Conservation (phyloP, 495 filamentous ascomycete genomes). For the Staphylotrichum longicolle region DNA sequence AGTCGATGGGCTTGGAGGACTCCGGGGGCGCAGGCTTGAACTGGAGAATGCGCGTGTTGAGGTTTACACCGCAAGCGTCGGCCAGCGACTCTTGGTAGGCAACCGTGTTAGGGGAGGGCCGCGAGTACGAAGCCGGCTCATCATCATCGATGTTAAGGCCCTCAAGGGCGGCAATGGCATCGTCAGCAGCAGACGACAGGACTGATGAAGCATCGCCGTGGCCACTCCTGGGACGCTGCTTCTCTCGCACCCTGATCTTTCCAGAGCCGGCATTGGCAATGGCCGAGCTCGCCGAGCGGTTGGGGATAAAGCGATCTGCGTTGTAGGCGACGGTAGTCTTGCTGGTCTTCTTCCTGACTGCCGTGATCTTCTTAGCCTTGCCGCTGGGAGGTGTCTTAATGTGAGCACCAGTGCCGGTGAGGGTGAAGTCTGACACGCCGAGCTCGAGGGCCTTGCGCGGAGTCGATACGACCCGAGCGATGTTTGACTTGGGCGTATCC, state of each 20-base stretch:
- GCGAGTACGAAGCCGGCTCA: constrained; percentile 58
- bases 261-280: constrained; percentile 75
- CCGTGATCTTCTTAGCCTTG: constrained; percentile 56
- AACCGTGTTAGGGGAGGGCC: constrained; percentile 78
- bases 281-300: constrained; percentile 82
- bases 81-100: constrained; percentile 93
- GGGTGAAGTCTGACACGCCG: constrained; percentile 86
- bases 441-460: constrained; percentile 81
- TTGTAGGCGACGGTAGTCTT: constrained; percentile 83
- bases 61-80: constrained; percentile 83
- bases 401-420: constrained; percentile 72
- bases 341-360: constrained; percentile 61
- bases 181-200: constrained; percentile 70
- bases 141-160: constrained; percentile 63
- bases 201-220: constrained; percentile 57
- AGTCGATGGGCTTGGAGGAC: constrained; percentile 95
- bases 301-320: constrained; percentile 96
- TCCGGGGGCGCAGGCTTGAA: constrained; percentile 98
- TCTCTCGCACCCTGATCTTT: constrained; percentile 68
- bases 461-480: constrained; percentile 65
- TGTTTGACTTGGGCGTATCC: constrained; percentile 92
- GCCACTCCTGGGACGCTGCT: constrained; percentile 66
- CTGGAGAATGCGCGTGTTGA: constrained; percentile 94
- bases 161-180: constrained; percentile 74
- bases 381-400: constrained; percentile 72